phyloP scores from a whole-genome alignment of 768 basidiomycete genomes.

The Boletellus ananas region DNA sequence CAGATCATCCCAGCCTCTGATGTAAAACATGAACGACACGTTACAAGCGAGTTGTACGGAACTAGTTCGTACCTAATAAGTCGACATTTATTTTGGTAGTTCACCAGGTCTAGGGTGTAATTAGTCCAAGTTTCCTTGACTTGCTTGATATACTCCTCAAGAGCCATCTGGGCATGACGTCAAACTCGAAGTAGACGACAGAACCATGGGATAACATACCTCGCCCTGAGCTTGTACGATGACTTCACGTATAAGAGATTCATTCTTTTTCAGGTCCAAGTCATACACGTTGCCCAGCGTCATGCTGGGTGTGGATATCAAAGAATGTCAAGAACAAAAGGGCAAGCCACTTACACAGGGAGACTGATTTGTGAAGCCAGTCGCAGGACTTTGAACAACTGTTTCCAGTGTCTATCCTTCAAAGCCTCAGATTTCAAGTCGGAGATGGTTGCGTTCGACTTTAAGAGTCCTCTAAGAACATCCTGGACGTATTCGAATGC shows the following conservation, averaged over 20 bases:
- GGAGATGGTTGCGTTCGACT: slow-evolving; percentile 84
- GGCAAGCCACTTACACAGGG: slow-evolving; percentile 50
- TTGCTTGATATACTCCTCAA: slow-evolving; percentile 93
- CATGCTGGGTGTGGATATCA: slow-evolving; percentile 53
- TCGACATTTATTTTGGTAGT: slow-evolving; percentile 98
- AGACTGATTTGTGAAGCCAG: slow-evolving; percentile 73
- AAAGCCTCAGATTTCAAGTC: slow-evolving; percentile 97
- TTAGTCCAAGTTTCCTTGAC: slow-evolving; percentile 97
- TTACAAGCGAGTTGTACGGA: not conserved
- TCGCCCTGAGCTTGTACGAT: slow-evolving; percentile 98
- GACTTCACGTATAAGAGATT: slow-evolving; percentile 86
- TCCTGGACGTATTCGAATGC: slow-evolving; percentile 99
- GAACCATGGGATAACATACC: slow-evolving; percentile 37
- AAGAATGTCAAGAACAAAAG: slow-evolving; percentile 9
- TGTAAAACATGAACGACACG: slow-evolving; percentile 6
- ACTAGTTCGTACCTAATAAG: slow-evolving; percentile 64
- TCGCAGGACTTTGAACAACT: slow-evolving; percentile 85
- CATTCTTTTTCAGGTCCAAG: slow-evolving; percentile 92
- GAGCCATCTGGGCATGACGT: slow-evolving; percentile 66
- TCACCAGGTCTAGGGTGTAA: slow-evolving; percentile 93
- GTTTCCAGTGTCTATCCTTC: slow-evolving; percentile 98
- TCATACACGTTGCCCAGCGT: slow-evolving; percentile 97
- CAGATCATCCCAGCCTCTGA: slow-evolving; percentile 93
- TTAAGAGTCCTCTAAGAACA: slow-evolving; percentile 76
- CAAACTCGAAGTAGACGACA: not conserved